phyloP scores from a whole-genome alignment of 495 filamentous ascomycete genomes.

The Aspergillus saccharolyticus region DNA sequence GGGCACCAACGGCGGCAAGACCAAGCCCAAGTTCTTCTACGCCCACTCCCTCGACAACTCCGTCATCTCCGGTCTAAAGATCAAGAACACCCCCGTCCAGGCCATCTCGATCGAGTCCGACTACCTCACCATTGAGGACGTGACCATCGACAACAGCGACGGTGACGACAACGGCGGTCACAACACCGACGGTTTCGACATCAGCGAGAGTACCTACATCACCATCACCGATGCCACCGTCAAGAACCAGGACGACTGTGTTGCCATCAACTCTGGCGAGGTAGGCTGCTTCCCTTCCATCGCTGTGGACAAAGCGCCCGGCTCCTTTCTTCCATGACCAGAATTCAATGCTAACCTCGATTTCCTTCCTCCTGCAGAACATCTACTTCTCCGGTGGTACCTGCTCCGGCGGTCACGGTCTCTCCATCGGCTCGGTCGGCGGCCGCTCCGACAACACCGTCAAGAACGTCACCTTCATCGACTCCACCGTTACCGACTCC shows the following conservation, averaged over 20 bases:
- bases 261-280: conserved; percentile 58
- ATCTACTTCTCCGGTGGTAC: conserved; percentile 49
- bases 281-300: conserved; percentile 10
- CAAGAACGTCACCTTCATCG: conserved; percentile 47
- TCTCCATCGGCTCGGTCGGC: conserved; percentile 66
- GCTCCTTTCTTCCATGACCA: too few species aligned
- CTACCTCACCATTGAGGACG: conserved; percentile 44
- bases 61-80: conserved; percentile 39
- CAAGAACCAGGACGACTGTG: conserved; percentile 63
- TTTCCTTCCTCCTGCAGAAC: conserved; percentile 28
- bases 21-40: conserved; percentile 49
- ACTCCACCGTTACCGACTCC: conserved; percentile 49
- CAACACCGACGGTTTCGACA: conserved; percentile 67
- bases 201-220: conserved; percentile 49
- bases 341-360: neutral
- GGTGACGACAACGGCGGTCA: conserved; percentile 48
- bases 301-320: too few species aligned
- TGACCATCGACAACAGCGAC: conserved; percentile 58
- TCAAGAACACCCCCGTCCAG: conserved; percentile 60
- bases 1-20: conserved; percentile 46
- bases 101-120: conserved; percentile 51
- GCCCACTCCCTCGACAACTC: conserved; percentile 38
- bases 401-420: conserved; percentile 57
- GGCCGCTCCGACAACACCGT: conserved; percentile 57
- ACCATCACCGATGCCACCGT: conserved; percentile 51